Base-by-base conservation (phyloP, 192 early-diverging fungal species). In the Coemansia biformis region DNA sequence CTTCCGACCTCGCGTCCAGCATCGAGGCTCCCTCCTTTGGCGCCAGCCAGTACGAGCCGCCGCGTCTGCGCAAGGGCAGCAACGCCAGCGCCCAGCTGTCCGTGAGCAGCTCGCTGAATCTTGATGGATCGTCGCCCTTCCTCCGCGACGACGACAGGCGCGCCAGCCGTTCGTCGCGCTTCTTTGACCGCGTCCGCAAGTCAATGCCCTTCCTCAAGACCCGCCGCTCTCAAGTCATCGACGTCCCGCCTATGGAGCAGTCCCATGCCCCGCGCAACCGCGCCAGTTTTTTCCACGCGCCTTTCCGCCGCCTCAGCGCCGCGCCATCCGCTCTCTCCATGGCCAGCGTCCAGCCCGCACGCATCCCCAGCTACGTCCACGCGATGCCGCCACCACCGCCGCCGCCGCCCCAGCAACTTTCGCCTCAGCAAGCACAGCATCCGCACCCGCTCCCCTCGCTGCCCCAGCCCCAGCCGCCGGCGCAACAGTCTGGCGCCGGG, bases 201-300 rank as follows among this genome's bases (percentile, higher is more conserved):
- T 73, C 69, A 16, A 59, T 73, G 57, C 69, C 69, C n/a, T 73
- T 73, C 62, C 49, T 73, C 33, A 73, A 73, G 54, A 30, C 45
- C 0, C 46, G 59, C n/a, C 67, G 59, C 15, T 63, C 67, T 48
- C 66, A 70, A 42, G 40, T 63, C 7, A 43, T 63, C 19, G 67
- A 71, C 10, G 38, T 63, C 12, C 67, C 67, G 19, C 47, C 54
- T 4, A 57, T 71, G 24, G 55, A 71, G 40, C 59, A 59, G 33
- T 71, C 67, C 5, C 51, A 59, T 1, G 60, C 57, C 2, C 52
- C 33, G 26, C 39, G 67, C 18, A 71, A 71, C 42, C 55, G 67
- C 12, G 60, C 57, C 28, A 63, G 67, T 51, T 63, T 71, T 21
- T 59, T 71, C 51, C 67, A 71, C 17, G 51, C 55, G 11, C 67